Percentiles rank a stretch among this genome's conserved stretches.
These are phyloP conservation scores for Gonapodya prolifera DNA, from an alignment of 192 early-diverging fungal genomes.

Conservation along the genomic window DNA sequence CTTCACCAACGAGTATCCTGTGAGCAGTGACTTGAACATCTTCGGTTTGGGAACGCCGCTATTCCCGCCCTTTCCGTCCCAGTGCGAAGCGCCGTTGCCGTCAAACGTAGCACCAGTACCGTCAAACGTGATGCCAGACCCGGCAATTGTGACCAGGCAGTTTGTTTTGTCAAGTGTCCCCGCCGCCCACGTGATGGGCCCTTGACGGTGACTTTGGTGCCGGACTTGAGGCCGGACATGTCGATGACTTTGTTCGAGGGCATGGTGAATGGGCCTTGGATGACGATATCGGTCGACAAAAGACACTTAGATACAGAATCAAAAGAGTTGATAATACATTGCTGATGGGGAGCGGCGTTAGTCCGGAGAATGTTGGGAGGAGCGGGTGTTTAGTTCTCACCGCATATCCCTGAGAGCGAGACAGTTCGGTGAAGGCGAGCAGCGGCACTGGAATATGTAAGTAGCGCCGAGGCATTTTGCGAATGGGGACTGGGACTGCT, in stretches of 20 bases:
- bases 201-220: neutral
- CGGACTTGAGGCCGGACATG: neutral
- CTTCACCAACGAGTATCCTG: conserved; percentile 16
- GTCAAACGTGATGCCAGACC: neutral
- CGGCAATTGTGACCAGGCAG: neutral
- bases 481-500: too few relatives aligned
- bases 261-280: neutral
- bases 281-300: neutral
- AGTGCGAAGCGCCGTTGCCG: neutral
- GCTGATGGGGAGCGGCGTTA: too few relatives aligned
- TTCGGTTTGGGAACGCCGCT: conserved; percentile 23
- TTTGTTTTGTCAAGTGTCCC: neutral
- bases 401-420: too few relatives aligned
- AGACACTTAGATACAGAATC: neutral
- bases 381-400: too few relatives aligned
- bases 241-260: neutral
- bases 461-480: too few relatives aligned
- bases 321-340: neutral
- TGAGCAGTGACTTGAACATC: neutral
- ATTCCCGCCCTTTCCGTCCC: conserved; percentile 25
- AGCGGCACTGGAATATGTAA: too few relatives aligned
- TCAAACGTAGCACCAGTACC: neutral
- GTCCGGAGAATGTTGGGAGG: too few relatives aligned
- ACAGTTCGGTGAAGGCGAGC: too few relatives aligned
- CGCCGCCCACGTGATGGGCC: neutral